Evolutionary conservation across 1,284 basidiomycete genomes (phyloP).

Genomic region (Lentinula novae-zelandiae): DNA sequence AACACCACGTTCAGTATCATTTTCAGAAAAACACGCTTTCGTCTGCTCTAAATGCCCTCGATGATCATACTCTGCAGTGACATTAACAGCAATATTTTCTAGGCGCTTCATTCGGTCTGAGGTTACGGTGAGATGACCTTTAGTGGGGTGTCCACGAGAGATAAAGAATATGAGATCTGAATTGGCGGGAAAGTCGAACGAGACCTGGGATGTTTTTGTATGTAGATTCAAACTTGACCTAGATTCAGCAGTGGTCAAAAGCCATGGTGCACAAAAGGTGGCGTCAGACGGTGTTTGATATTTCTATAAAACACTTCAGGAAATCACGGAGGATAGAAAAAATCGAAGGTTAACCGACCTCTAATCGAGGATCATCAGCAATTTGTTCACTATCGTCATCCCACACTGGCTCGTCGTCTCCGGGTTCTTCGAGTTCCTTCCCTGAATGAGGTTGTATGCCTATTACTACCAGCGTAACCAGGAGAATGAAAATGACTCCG

Average conservation of each 20-base stretch:
- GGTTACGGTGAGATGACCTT: neutral
- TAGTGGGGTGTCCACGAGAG: neutral
- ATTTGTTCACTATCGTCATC: neutral
- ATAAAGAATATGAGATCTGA: neutral
- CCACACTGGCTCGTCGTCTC: neutral
- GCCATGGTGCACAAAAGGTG: neutral
- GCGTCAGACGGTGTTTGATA: neutral
- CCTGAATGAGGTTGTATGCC: neutral
- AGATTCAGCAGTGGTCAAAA: neutral
- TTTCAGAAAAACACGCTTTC: neutral
- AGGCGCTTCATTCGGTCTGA: neutral
- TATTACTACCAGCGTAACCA: neutral
- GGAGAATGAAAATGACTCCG: neutral
- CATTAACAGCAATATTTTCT: neutral
- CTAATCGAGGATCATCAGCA: neutral
- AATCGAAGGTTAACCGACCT: neutral
- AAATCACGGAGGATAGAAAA: neutral
- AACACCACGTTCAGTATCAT: neutral
- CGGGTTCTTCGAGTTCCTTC: neutral
- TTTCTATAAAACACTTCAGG: neutral
- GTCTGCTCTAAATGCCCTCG: neutral
- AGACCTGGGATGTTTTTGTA: neutral
- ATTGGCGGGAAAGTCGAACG: neutral
- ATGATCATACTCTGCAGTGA: neutral
- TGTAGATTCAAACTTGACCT: neutral